Evolutionary conservation across 192 early-diverging fungal species (phyloP).

Genomic region (Coemansia umbellata): DNA sequence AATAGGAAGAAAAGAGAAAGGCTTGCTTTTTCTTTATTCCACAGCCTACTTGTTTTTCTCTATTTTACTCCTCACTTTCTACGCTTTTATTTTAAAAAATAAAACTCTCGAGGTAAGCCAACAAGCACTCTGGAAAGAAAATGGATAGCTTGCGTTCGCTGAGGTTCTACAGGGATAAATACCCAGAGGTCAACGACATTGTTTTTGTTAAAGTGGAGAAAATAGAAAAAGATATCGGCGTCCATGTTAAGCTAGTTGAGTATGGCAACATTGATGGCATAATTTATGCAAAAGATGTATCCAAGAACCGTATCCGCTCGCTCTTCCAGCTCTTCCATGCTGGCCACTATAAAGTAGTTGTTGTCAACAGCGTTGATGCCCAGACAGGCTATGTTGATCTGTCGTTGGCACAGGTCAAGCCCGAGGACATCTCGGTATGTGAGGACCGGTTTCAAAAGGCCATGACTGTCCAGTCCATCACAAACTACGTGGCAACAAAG

Average conservation of each 20-base stretch:
- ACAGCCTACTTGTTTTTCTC: too few relatives aligned
- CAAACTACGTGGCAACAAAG: conserved; percentile 73
- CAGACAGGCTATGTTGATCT: conserved; percentile 99
- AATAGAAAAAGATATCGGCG: conserved; percentile 80
- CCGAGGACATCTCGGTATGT: conserved; percentile 85
- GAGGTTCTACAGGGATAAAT: conserved; percentile 92
- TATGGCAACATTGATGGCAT: conserved; percentile 98
- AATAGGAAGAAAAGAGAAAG: conserved; percentile 11
- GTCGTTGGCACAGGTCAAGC: conserved; percentile 86
- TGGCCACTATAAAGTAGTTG: conserved; percentile 87
- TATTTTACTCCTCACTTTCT: too few relatives aligned
- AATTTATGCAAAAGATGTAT: conserved; percentile 91
- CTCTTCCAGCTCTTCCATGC: conserved; percentile 93
- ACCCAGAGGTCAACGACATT: conserved; percentile 89
- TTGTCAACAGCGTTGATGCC: conserved; percentile 92
- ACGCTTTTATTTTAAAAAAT: too few relatives aligned
- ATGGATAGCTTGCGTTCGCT: conserved; percentile 55
- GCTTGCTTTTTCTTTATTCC: too few relatives aligned
- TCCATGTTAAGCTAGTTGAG: conserved; percentile 92
- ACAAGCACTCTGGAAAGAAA: too few relatives aligned
- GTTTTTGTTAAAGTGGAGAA: conserved; percentile 95
- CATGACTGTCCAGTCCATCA: conserved; percentile 60
- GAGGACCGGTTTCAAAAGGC: conserved; percentile 94
- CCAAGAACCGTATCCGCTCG: conserved; percentile 90
- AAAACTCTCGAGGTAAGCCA: too few relatives aligned